These are phyloP conservation scores for Tetrapyrgos nigripes DNA, from an alignment of 1,284 basidiomycete species.

Conservation along the genomic window DNA sequence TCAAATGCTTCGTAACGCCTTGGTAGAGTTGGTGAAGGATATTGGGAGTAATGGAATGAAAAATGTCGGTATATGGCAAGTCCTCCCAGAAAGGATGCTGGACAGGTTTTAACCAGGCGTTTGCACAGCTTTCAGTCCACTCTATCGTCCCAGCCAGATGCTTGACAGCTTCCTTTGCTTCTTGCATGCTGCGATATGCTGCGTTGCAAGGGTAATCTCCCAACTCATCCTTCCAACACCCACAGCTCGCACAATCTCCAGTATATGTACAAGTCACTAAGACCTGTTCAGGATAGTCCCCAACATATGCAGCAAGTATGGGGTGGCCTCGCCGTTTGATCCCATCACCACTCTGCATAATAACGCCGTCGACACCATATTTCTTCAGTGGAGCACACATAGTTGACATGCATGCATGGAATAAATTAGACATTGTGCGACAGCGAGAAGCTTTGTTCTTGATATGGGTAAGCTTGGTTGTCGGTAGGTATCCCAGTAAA, in stretches of 20 bases:
- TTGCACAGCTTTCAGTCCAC: background rate
- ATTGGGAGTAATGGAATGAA: constrained; percentile 43
- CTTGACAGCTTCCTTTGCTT: background rate
- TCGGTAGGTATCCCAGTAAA: constrained; percentile 45
- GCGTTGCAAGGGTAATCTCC: background rate
- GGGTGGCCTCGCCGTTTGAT: constrained; percentile 24
- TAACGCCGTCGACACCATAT: constrained; percentile 28
- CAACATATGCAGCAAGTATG: constrained; percentile 13
- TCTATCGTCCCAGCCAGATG: background rate
- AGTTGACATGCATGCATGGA: constrained; percentile 38
- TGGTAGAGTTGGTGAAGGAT: constrained; percentile 49
- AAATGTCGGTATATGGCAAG: constrained; percentile 42
- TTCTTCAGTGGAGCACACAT: constrained; percentile 28
- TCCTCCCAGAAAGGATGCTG: constrained; percentile 19
- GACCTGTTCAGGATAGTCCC: constrained; percentile 8
- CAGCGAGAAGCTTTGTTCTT: constrained; percentile 31
- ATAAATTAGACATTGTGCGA: constrained; percentile 39
- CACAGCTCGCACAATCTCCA: background rate
- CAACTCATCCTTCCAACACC: background rate
- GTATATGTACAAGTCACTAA: background rate
- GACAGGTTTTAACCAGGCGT: background rate
- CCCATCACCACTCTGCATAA: constrained; percentile 25
- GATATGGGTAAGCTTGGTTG: constrained; percentile 35
- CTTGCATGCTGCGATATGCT: background rate
- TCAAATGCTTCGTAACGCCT: constrained; percentile 36